Evolutionary conservation across 352 stramenopile genomes (phyloP).

Genomic region (Phytophthora cryptogea): DNA sequence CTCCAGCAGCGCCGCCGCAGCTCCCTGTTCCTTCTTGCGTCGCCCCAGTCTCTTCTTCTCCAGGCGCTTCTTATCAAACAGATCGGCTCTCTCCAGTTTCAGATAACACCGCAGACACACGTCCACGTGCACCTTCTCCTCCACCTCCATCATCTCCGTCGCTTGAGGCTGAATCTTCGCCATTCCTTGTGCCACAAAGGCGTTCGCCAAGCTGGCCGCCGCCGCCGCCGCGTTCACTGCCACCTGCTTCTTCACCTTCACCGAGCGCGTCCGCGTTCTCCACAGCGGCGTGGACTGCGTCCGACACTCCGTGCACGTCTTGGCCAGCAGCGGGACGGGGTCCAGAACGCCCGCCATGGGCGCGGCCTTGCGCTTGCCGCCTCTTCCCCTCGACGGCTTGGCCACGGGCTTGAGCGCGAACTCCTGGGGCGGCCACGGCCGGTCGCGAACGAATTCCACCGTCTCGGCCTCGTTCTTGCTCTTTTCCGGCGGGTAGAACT

Average conservation of each 20-base stretch:
- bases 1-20: constrained; percentile 23
- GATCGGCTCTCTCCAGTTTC: constrained; percentile 64
- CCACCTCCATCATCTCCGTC: constrained; percentile 32
- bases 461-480: constrained; percentile 21
- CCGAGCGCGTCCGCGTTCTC: constrained; percentile 42
- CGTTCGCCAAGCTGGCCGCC: constrained; percentile 2
- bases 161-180: constrained; percentile 4
- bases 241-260: constrained; percentile 26
- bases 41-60: constrained; percentile 45
- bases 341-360: constrained; percentile 53
- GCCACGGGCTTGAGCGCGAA: constrained; percentile 63
- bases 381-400: constrained; percentile 46
- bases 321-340: constrained; percentile 37
- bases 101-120: constrained; percentile 75
- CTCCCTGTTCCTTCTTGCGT: constrained; percentile 33
- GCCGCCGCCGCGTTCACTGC: not conserved
- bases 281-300: constrained; percentile 73
- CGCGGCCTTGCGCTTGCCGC: constrained; percentile 67
- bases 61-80: constrained; percentile 61
- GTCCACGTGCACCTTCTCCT: constrained; percentile 39
- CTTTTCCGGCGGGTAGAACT: constrained; percentile 24
- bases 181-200: constrained; percentile 18
- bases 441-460: constrained; percentile 56
- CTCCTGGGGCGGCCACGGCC: constrained; percentile 74
- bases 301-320: constrained; percentile 43